Percentiles rank a stretch among this genome's conserved stretches.
These are phyloP conservation scores for Wakefieldia striispora DNA, from an alignment of 768 basidiomycete species.

Conservation along the genomic window DNA sequence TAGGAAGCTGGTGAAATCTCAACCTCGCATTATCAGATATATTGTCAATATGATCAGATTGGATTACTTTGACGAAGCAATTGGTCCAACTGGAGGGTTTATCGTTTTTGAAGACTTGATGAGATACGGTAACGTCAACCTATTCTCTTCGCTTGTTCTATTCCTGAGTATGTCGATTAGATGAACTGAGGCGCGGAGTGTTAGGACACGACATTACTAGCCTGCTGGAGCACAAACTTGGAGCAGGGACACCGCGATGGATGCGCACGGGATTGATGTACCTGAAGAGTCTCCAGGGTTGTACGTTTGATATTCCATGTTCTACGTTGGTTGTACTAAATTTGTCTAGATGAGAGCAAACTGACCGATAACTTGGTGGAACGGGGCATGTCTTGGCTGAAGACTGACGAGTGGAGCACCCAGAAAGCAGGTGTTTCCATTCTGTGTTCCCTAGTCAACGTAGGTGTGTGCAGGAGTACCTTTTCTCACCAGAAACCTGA, in stretches of 20 bases:
- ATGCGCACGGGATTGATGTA: slow-evolving; percentile 17
- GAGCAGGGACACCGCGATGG: slow-evolving; percentile 7
- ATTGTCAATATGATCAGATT: slow-evolving; percentile 19
- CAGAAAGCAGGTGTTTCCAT: slow-evolving; percentile 20
- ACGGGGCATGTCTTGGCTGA: slow-evolving; percentile 7
- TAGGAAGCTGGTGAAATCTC: slow-evolving; percentile 4
- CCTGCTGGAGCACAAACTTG: slow-evolving; percentile 10
- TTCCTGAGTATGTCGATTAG: neutral
- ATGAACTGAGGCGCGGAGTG: neutral
- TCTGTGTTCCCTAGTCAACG: slow-evolving; percentile 13
- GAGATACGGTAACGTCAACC: neutral
- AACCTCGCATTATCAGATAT: slow-evolving; percentile 5
- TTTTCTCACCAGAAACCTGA: neutral
- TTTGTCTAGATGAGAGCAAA: slow-evolving; percentile 2
- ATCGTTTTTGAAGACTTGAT: neutral
- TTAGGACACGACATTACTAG: slow-evolving; percentile 9
- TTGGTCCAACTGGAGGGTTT: slow-evolving; percentile 9
- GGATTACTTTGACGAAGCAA: slow-evolving; percentile 24
- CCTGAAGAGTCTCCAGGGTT: slow-evolving; percentile 5
- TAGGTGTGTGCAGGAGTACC: neutral
- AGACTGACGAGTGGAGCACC: slow-evolving; percentile 5
- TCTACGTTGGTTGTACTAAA: neutral
- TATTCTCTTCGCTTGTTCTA: too few relatives aligned
- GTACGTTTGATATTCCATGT: neutral
- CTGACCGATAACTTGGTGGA: slow-evolving; percentile 10